A percentile compares a stretch with the other conserved stretches of the same genome.
Evolutionary conservation across 1,284 basidiomycete genomes (phyloP).

Genomic region (Leccinum angustisporum): DNA sequence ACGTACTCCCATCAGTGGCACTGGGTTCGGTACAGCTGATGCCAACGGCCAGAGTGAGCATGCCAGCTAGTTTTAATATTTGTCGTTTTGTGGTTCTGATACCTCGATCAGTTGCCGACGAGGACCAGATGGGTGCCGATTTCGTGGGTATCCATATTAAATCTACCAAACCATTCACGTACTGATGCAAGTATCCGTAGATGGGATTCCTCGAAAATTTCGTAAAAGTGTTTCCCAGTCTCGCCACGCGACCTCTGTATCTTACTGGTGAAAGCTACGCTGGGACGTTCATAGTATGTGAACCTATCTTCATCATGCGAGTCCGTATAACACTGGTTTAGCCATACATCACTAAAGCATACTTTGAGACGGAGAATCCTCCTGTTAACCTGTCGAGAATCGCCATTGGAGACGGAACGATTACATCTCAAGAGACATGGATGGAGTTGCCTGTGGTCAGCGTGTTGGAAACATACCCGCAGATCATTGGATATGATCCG

Average conservation of each 20-base stretch:
- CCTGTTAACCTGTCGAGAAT: conserved; percentile 66
- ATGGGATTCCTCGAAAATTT: neutral
- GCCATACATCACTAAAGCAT: conserved; percentile 71
- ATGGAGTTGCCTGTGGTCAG: conserved; percentile 57
- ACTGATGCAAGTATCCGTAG: neutral
- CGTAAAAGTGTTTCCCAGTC: neutral
- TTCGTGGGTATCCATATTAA: neutral
- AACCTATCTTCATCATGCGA: too few relatives aligned
- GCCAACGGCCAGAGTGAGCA: neutral
- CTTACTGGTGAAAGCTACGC: neutral
- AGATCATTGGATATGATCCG: conserved; percentile 31
- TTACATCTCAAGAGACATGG: conserved; percentile 47
- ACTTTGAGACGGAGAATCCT: conserved; percentile 57
- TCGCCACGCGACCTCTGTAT: neutral
- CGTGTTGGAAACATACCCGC: conserved; percentile 58
- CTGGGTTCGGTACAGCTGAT: too few relatives aligned
- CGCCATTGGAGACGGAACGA: conserved; percentile 65
- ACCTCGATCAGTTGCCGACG: neutral
- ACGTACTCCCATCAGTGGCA: neutral
- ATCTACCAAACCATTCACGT: neutral
- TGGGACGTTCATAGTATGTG: neutral
- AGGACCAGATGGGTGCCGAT: neutral
- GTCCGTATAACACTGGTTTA: conserved; percentile 20
- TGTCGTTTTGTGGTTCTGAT: neutral
- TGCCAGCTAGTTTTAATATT: neutral